Evolutionary conservation across 768 basidiomycete species (phyloP), one percentile per base, ranked within the genome.

Genomic region (Chiua virens): DNA sequence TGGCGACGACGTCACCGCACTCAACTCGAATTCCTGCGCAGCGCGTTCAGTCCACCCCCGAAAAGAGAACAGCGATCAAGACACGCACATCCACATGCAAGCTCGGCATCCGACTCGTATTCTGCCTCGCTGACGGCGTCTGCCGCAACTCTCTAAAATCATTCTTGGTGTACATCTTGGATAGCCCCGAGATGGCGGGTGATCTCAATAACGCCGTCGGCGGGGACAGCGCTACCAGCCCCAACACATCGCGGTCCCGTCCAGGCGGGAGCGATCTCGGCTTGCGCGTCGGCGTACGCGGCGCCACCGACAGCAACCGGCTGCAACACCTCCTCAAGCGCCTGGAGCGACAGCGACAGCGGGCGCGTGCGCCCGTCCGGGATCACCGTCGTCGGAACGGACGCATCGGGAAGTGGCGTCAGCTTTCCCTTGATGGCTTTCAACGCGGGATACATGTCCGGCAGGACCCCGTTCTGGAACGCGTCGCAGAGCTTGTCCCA

Each of bases 61-160:
- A 20, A 14, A 27, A 17, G 21, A 58, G 56, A 68, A 11, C 9
- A 5, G 9, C 25, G 25, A 25, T 8, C 28, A 21, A 10, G 37
- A 60, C 46, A 77, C 82, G 67, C 70, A 85, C 82, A 64, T 85
- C 82, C 47, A 85, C 90, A 69, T 93, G 91, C 75, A 83, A 85
- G 68, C 91, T 92, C 10, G 91, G 91, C 40, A 92, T 74, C 60
- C 91, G 76, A 69, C 90, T 92, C 49, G 89, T 92, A 61, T 92
- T 93, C 65, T 89, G 80, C 59, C 87, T 80, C 56, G 85, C 80
- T 10, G 81, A 79, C 28, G 87, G 79, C 37, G 74, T 71, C 66
- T 85, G 83, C 43, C 90, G 74, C 56, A 90, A 72, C 62, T 87
- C 80, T 47, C 91, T 77, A 59, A 93, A 93, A 66, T 92, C 90